Conservation (phyloP, 2,329 filamentous ascomycete species). For the Zymoseptoria passerinii region DNA sequence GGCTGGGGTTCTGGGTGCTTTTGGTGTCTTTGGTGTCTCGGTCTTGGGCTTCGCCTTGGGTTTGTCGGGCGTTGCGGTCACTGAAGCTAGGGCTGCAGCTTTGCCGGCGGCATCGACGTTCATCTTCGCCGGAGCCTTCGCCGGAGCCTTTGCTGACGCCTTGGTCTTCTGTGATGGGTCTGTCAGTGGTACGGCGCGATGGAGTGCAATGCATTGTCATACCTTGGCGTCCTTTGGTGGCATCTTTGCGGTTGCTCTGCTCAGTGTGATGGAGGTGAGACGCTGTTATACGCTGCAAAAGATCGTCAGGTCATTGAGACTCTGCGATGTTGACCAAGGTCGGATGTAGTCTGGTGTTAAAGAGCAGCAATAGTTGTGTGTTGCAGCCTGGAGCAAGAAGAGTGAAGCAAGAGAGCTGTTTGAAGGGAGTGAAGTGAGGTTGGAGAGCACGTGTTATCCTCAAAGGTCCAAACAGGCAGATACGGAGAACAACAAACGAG, state of each 20-base stretch:
- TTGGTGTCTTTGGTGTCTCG: conserved; percentile 7
- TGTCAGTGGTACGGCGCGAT: background rate
- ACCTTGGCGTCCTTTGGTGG: conserved; percentile 21
- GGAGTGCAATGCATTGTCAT: background rate
- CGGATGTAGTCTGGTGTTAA: too few relatives aligned
- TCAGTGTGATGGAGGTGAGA: background rate
- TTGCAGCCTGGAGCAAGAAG: background rate
- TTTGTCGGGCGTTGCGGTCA: conserved; percentile 12
- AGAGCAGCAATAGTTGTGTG: background rate
- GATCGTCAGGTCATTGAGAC: background rate
- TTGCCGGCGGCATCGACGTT: background rate
- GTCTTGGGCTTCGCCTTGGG: conserved; percentile 8
- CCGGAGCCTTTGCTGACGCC: conserved; percentile 2
- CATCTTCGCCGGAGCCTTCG: background rate
- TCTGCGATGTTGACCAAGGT: too few relatives aligned
- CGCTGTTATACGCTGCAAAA: background rate
- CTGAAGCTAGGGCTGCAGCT: conserved; percentile 2
- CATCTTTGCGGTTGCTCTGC: conserved; percentile 7
- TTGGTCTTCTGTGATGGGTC: background rate
- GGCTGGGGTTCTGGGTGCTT: conserved; percentile 3
- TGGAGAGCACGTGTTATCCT: background rate
- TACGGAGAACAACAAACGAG: background rate
- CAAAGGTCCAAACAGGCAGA: background rate
- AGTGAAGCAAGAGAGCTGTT: background rate
- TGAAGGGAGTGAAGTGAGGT: background rate